These are phyloP conservation scores for Lactarius akahatsu DNA, from an alignment of 768 basidiomycete genomes.

Conservation along the genomic window DNA sequence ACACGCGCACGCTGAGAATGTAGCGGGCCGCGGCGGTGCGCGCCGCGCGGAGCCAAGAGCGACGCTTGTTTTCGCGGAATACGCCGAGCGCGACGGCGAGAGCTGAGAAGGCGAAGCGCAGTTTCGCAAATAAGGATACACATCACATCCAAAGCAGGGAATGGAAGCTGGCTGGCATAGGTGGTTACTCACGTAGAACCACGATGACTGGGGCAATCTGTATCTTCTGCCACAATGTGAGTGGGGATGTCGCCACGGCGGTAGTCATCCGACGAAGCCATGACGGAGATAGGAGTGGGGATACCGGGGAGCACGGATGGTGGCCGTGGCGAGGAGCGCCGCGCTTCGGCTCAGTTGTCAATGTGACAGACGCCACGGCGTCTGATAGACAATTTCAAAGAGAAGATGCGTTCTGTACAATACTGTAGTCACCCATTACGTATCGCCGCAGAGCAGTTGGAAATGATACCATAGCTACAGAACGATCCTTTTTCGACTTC, in stretches of 20 bases:
- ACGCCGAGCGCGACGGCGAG: neutral
- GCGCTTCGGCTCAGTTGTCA: no score
- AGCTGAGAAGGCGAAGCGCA: neutral
- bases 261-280: neutral
- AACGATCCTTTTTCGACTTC: neutral
- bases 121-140: neutral
- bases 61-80: conserved; percentile 14
- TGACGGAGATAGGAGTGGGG: neutral
- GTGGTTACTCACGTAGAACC: neutral
- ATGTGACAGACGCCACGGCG: neutral
- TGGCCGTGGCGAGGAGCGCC: no score
- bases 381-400: neutral
- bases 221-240: neutral
- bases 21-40: neutral
- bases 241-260: neutral
- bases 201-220: neutral
- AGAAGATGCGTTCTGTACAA: neutral
- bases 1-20: neutral
- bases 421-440: no score
- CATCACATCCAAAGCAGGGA: neutral
- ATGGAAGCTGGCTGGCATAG: neutral
- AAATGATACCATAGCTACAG: neutral
- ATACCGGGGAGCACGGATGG: neutral
- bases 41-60: conserved; percentile 13
- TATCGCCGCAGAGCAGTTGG: neutral